Conservation (phyloP, 2,329 filamentous ascomycete genomes). For the Stenocarpella maydis region DNA sequence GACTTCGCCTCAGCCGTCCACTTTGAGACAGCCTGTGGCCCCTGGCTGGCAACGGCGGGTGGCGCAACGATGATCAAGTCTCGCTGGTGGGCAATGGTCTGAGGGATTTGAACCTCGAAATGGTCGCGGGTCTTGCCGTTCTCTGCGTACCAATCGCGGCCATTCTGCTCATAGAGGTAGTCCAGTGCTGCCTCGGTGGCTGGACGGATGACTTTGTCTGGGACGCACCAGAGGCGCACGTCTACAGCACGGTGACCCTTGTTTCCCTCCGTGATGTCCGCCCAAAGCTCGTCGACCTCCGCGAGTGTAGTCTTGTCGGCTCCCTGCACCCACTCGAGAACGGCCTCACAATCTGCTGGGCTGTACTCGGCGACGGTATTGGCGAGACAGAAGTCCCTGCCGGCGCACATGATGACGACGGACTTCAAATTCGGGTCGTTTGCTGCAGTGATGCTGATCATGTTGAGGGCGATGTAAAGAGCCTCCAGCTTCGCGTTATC, state of each 20-base stretch:
- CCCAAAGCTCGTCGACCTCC: constrained; percentile 4
- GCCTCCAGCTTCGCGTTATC: constrained; percentile 15
- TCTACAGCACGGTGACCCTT: constrained; percentile 8
- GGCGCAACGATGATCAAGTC: neutral
- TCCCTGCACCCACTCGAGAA: neutral
- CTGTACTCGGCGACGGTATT: neutral
- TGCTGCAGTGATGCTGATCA: constrained; percentile 1
- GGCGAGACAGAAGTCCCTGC: neutral
- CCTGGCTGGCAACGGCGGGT: neutral
- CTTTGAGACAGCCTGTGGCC: neutral
- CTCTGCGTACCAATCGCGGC: constrained; percentile 17
- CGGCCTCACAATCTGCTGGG: neutral
- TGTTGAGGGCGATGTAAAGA: neutral
- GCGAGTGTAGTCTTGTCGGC: neutral
- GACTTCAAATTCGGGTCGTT: neutral
- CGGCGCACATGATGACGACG: neutral
- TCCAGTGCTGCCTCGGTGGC: neutral
- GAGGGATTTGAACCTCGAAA: neutral
- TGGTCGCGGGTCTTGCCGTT: neutral
- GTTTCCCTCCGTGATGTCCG: neutral
- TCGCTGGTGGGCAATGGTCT: neutral
- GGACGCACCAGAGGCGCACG: constrained; percentile 13
- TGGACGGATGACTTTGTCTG: neutral
- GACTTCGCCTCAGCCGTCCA: neutral
- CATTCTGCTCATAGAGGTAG: neutral